Percentiles rank a stretch among this genome's conserved stretches.
Conservation (phyloP, 495 filamentous ascomycete genomes). For the Lichina pygmaea region DNA sequence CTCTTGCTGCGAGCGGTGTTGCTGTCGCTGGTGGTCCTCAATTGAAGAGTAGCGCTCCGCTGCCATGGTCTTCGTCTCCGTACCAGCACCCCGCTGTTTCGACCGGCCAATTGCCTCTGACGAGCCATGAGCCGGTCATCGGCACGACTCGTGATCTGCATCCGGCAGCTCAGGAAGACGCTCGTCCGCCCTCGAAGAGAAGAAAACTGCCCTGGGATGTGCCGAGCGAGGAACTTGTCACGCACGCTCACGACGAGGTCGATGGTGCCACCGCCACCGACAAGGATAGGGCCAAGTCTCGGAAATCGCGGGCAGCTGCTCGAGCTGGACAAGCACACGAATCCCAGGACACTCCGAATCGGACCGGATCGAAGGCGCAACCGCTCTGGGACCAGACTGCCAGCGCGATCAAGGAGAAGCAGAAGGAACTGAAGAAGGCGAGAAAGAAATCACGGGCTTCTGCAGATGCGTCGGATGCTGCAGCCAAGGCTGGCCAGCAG, state of each 20-base stretch:
- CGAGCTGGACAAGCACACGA: not conserved
- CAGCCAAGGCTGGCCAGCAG: slow-evolving; percentile 10
- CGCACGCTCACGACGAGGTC: slow-evolving; percentile 6
- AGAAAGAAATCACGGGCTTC: slow-evolving; percentile 29
- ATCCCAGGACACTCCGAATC: slow-evolving; percentile 9
- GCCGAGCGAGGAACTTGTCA: not conserved
- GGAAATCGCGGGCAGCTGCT: too few species aligned
- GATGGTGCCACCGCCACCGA: slow-evolving; percentile 13
- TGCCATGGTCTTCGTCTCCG: slow-evolving; percentile 13
- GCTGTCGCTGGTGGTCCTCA: slow-evolving; percentile 2
- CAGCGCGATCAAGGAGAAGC: slow-evolving; percentile 57
- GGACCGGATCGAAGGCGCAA: slow-evolving; percentile 4
- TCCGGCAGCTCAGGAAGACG: not conserved
- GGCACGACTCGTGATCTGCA: not conserved
- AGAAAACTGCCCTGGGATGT: not conserved
- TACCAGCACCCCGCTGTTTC: slow-evolving; percentile 1
- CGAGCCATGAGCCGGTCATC: too few species aligned
- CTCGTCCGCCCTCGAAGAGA: not conserved
- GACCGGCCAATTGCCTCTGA: not conserved
- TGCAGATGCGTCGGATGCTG: slow-evolving; percentile 8
- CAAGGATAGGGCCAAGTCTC: slow-evolving; percentile 2
- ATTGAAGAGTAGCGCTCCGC: slow-evolving; percentile 3
- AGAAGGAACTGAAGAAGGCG: slow-evolving; percentile 40
- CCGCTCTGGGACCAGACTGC: slow-evolving; percentile 52
- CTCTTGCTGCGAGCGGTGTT: not conserved